Evolutionary conservation across 2,329 filamentous ascomycete genomes (phyloP), one percentile per base, ranked within the genome.

Genomic region (Truncatella angustata): DNA sequence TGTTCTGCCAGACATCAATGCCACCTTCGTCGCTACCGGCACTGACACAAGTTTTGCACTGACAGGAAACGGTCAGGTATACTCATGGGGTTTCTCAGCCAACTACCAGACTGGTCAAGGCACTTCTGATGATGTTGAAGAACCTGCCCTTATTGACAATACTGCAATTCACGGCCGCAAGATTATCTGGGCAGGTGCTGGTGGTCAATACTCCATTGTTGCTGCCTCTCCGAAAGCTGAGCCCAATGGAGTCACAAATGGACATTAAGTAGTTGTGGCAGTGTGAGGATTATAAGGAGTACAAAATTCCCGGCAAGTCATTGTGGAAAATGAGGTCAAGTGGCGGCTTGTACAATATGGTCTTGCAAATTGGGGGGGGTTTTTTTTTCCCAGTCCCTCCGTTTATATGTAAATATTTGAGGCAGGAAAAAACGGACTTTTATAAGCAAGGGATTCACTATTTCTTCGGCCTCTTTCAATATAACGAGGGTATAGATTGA

Each of bases 101-200:
- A 91, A 87, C 63, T 92, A 90, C 69, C 89, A 93, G 72, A 91
- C 88, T 4, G 90, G 90, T 10, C 85, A 86, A 61, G 89, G 88
- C 37, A 85, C 79, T 1, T 83, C 83, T n/a, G 89, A 94, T 46
- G 91, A 96, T 60, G 80, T 96, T 26, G 80, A 87, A 59, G 78
- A 82, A 21, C 90, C 92, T 0, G 94, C 88, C 0, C 63, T 86
- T 45, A 89, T 97, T 51, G 88, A 95, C 63, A 96, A 96, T 73
- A 88, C 86, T 11, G 91, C 91, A 37, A 82, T 94, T 24, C 80
- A 85, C 26, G 89, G 83, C 37, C 86, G 87, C 71, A 84, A 86
- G 68, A 78, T 97, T 39, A 78, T 85, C 30, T 90, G 80, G 71
- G 89, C 88, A n/a, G 90, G 89, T 39, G 87, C 87, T n/a, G 92